Base-by-base conservation (phyloP, 2,329 filamentous ascomycete genomes). In the Fusarium pseudocircinatum region DNA sequence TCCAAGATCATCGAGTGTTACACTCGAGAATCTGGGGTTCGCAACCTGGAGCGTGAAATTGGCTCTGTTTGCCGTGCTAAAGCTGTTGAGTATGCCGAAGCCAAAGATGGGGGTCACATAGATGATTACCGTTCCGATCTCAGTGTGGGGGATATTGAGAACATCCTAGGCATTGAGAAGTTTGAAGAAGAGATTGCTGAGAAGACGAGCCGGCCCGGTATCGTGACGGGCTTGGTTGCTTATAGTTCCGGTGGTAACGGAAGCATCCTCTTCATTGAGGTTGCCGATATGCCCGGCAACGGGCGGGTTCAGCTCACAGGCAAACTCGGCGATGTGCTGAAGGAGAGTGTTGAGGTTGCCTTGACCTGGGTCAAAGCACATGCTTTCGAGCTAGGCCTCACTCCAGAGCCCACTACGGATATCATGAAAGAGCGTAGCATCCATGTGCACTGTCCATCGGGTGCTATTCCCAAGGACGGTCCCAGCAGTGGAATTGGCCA, bases 281-380 rank as follows among this genome's bases (percentile, higher is more conserved):
- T 98, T 49, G 94, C 96, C 16, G 95, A 97, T 80, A 98, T 98
- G 95, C 96, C 96, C 1, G 96, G 96, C 47, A 92, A 90, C 63
- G 96, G 96, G 39, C 92, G 93, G 60, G 94, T 99, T 40, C 96
- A 98, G 83, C 90, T 99, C 32, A 99, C 96, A 2, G 96, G 96
- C 70, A 98, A 97, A 82, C 90, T 99, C 12, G 96, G 96, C 72
- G 95, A 98, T 77, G 96, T 99, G 36, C 90, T 99, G 67, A 98
- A 98, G 83, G 96, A 99, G 83, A 96, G 92, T 72, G 96, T 98
- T 46, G 96, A 98, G 82, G 96, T 99, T 26, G 96, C 96, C 16
- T 87, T 98, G 39, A 96, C 93, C 22, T 99, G 96, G 96, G 96
- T 99, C 58, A 98, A 98, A 83, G 94, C 94, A 8, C 96, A 99